These are phyloP conservation scores for Tricholoma terreum DNA, from an alignment of 768 basidiomycete species.

Conservation along the genomic window DNA sequence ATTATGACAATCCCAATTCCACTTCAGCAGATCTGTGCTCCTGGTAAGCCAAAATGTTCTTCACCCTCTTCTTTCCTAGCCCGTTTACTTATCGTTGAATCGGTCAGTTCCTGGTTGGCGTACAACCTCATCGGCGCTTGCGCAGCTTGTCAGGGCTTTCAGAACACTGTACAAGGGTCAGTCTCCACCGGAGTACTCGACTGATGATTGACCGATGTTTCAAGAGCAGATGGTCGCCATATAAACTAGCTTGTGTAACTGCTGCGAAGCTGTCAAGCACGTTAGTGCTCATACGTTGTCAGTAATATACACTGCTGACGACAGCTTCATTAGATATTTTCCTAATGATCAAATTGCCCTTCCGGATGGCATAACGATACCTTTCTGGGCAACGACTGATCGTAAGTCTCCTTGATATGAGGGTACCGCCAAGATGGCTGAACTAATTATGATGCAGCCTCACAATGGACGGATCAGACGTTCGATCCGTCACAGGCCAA, in stretches of 20 bases:
- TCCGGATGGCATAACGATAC: conserved; percentile 33
- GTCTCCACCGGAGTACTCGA: neutral
- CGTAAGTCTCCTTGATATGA: conserved; percentile 33
- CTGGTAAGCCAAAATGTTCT: conserved; percentile 33
- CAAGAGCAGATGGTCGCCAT: conserved; percentile 22
- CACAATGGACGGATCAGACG: conserved; percentile 26
- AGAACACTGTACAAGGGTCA: neutral
- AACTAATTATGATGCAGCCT: conserved; percentile 29
- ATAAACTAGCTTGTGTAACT: neutral
- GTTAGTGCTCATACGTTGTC: neutral
- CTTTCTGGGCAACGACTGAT: conserved; percentile 44
- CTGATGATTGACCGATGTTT: neutral
- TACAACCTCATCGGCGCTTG: conserved; percentile 57
- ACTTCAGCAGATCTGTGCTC: conserved; percentile 27
- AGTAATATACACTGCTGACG: neutral
- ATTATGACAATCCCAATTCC: conserved; percentile 24
- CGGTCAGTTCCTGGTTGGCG: conserved; percentile 49
- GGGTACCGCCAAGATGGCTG: neutral
- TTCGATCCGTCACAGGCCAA: conserved; percentile 31
- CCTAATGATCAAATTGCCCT: conserved; percentile 34
- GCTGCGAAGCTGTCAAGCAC: neutral
- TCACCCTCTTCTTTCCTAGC: neutral
- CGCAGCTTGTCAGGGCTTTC: conserved; percentile 42
- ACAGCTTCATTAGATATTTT: conserved; percentile 31
- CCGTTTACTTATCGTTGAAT: neutral